A percentile compares a stretch with the other conserved stretches of the same genome.
phyloP scores from a whole-genome alignment of 169 alveolate species.

The Pseudocohnilembus persalinus region DNA sequence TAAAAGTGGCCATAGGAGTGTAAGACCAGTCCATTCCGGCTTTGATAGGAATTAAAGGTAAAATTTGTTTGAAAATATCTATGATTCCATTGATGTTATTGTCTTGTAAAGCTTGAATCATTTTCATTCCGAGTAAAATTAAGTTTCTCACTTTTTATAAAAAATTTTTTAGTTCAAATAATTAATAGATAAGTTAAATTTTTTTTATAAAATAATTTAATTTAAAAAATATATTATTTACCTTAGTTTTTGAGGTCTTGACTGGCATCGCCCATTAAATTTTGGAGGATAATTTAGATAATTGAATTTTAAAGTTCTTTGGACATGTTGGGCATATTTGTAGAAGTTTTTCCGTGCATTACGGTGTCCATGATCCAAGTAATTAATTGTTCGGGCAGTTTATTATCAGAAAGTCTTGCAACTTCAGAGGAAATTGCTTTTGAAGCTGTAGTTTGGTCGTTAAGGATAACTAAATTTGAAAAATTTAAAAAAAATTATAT shows the following conservation, averaged over 20 bases:
- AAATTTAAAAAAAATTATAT: too few species aligned
- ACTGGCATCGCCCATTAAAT: neutral
- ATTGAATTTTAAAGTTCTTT: neutral
- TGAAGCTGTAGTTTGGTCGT: neutral
- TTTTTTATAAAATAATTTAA: too few species aligned
- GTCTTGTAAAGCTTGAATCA: neutral
- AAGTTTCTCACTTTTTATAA: neutral
- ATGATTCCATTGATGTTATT: neutral
- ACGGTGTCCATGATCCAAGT: neutral
- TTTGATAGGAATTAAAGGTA: neutral
- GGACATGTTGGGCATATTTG: neutral
- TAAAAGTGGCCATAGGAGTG: neutral
- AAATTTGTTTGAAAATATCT: neutral
- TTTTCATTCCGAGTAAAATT: neutral
- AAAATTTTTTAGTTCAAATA: too few species aligned
- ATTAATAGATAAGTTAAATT: too few species aligned
- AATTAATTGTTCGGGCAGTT: neutral
- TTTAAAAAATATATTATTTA: too few species aligned
- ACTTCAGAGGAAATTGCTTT: neutral
- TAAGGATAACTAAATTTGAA: neutral
- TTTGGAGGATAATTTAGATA: neutral
- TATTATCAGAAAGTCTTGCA: neutral
- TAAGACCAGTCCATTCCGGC: neutral
- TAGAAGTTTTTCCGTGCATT: neutral
- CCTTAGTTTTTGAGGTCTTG: neutral